Percentiles rank a stretch among this genome's conserved stretches.
These are phyloP conservation scores for Fusarium phyllophilum DNA, from an alignment of 2,329 filamentous ascomycete genomes.

Conservation along the genomic window DNA sequence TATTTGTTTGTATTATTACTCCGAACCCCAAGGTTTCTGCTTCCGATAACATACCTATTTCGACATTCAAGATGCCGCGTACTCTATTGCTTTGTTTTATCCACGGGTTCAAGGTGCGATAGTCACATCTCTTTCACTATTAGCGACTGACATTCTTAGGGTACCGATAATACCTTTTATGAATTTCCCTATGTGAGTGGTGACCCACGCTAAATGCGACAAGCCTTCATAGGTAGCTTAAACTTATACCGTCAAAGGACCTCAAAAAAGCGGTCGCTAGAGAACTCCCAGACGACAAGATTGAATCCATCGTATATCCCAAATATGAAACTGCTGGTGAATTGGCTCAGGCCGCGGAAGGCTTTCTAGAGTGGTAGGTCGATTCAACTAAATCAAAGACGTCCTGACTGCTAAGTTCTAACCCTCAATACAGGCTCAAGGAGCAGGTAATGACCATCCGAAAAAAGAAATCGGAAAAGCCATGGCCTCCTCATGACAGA, in stretches of 20 bases:
- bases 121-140: accelerated
- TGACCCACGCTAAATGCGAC: not conserved
- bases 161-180: constrained; percentile 75
- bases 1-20: constrained; percentile 14
- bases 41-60: not conserved
- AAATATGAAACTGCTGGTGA: constrained; percentile 79
- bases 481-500: constrained; percentile 83
- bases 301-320: constrained; percentile 73
- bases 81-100: constrained; percentile 78
- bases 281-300: constrained; percentile 67
- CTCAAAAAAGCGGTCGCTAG: constrained; percentile 67
- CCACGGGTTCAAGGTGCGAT: constrained; percentile 72
- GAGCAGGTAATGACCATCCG: constrained; percentile 81
- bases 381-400: not conserved
- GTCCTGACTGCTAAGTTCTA: not conserved
- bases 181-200: constrained; percentile 66
- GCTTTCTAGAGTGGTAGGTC: constrained; percentile 59
- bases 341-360: constrained; percentile 59
- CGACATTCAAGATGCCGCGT: constrained; percentile 51
- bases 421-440: constrained; percentile 69
- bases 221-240: not conserved
- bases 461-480: constrained; percentile 75
- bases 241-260: constrained; percentile 52
- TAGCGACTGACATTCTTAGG: constrained; percentile 52
- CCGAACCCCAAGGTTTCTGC: not conserved